Evolutionary conservation across 371 early-diverging fungal species (phyloP), one percentile per base, ranked within the genome.

Genomic region (Mucor plumbeus): DNA sequence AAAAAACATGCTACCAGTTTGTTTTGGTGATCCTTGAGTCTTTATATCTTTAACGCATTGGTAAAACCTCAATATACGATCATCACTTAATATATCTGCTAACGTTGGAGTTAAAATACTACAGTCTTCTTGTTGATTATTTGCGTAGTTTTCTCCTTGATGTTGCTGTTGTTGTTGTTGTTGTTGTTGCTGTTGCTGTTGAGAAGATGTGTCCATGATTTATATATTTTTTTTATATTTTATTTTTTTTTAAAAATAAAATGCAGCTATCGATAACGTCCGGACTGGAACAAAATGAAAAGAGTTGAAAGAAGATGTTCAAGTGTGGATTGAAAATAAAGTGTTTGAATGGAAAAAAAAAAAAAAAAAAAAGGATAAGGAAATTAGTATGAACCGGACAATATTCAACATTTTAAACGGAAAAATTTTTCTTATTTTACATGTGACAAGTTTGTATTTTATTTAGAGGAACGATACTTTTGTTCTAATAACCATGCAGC

Each of bases 11-110:
- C 79, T 76, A 0, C 75, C 76, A 3, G 83, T 83, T 58, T 80
- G 79, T 15, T 69, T 71, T 4, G 83, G 81, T 1, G 76, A 74
- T 9, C 71, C 75, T 50, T 80, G 83, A 4, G 79, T 76, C 60
- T 74, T 80, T 64, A 83, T 83, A 59, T 83, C 83, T 59, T 83
- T 83, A 17, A 83, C 83, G 59, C 81, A 79, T 59, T 83, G 83
- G 60, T 83, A 83, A 43, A 83, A 83, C 8, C 81, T 65, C 9
- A 83, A 44, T 10, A 83, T 78, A 9, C 79, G 76, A 61, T 80
- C 81, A 54, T 83, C 81, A 48, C 77, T 79, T 19, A 83, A 70
- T 38, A 83, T 80, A 61, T 83, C 83, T 1, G 77, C 79, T 33
- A 83, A 62, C 9, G 79, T 79, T 10, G 83, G 83, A 1, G 81